phyloP scores from a whole-genome alignment of 139 green algal species.

The Astrephomene gubernaculifera region DNA sequence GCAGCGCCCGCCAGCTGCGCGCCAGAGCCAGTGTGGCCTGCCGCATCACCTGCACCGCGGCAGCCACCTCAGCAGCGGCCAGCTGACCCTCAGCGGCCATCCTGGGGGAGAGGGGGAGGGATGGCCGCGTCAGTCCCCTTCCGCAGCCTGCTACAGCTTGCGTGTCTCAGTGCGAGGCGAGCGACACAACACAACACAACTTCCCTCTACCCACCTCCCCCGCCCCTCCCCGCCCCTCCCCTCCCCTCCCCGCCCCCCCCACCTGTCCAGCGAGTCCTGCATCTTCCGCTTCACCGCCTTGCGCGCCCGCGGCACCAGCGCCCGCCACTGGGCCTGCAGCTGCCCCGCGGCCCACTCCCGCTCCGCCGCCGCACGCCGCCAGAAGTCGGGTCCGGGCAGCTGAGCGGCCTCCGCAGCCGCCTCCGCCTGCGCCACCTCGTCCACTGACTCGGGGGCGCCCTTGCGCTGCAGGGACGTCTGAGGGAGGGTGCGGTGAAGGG shows the following conservation, averaged over 20 bases:
- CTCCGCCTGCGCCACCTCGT: neutral
- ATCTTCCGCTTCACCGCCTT: neutral
- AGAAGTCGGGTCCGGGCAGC: neutral
- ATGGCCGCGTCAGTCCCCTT: too few species aligned
- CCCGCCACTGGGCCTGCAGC: slow-evolving; percentile 4
- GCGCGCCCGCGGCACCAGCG: neutral
- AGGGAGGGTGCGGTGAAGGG: neutral
- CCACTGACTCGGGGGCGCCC: neutral
- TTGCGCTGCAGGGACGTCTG: neutral
- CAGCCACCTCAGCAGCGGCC: neutral
- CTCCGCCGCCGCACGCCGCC: neutral
- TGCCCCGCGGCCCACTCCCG: neutral
- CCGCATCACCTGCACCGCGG: neutral
- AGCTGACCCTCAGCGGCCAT: neutral
- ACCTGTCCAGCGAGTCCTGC: neutral
- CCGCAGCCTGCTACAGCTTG: neutral
- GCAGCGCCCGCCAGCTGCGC: neutral
- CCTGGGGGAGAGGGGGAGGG: too few species aligned
- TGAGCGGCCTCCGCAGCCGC: neutral
- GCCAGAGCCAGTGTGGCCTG: neutral
- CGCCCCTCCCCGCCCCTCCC: too few species aligned
- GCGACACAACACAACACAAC: neutral
- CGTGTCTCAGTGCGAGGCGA: neutral
- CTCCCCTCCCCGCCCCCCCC: too few species aligned
- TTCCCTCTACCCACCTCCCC: neutral